Conservation (phyloP, 1,284 basidiomycete species). For the Puccinia polysora region DNA sequence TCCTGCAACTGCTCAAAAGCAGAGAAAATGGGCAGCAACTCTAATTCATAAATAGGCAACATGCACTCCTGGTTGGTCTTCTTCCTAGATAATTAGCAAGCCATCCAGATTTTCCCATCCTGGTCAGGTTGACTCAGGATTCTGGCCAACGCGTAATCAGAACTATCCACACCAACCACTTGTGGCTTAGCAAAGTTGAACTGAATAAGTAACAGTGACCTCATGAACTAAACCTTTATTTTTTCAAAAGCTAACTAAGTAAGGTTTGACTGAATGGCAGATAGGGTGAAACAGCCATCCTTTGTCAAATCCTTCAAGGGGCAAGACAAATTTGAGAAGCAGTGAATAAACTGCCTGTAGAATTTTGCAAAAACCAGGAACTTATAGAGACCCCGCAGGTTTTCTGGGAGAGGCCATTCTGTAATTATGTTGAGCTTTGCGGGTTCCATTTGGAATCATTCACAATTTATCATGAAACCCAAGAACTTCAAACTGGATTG, state of each 20-base stretch:
- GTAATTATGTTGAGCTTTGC: not conserved
- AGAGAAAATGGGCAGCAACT: too few relatives aligned
- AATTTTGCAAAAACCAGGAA: not conserved
- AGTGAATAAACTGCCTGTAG: not conserved
- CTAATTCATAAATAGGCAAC: too few relatives aligned
- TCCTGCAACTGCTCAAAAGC: too few relatives aligned
- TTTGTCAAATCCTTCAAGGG: too few relatives aligned
- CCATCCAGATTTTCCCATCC: too few relatives aligned
- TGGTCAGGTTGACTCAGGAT: not conserved
- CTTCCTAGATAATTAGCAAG: too few relatives aligned
- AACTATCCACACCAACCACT: not conserved
- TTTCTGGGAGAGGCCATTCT: not conserved
- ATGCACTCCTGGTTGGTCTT: too few relatives aligned
- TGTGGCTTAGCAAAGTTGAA: not conserved
- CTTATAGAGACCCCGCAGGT: not conserved
- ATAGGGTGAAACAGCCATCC: too few relatives aligned
- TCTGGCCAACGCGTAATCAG: not conserved
- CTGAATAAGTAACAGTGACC: not conserved
- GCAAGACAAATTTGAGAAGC: too few relatives aligned
- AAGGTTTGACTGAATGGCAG: not conserved
- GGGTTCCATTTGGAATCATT: not conserved
- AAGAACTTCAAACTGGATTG: not conserved
- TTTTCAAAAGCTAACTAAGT: not conserved
- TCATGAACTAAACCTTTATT: not conserved
- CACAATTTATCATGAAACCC: not conserved